Percentiles rank a stretch among this genome's conserved stretches.
Conservation (phyloP, 768 basidiomycete genomes). For the Hydnum rufescens region DNA sequence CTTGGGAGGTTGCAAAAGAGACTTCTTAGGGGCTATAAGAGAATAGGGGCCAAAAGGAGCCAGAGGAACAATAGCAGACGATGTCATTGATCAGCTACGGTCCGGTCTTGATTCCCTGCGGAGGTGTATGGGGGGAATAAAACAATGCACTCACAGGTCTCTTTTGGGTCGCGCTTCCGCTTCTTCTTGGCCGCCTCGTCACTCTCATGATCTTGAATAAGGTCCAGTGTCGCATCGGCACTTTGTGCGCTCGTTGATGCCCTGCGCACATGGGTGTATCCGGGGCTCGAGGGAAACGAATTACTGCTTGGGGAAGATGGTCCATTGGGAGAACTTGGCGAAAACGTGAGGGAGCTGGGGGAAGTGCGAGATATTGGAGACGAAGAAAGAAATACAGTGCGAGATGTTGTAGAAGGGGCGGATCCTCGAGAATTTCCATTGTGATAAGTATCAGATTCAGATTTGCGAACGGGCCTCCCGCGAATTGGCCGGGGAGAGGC, state of each 20-base stretch:
- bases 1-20: slow-evolving; percentile 69
- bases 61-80: slow-evolving; percentile 1
- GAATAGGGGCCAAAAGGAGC: not conserved
- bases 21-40: slow-evolving; percentile 52
- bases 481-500: not conserved
- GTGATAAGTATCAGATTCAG: not conserved
- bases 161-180: not conserved
- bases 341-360: not conserved
- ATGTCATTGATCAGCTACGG: not conserved
- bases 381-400: not conserved
- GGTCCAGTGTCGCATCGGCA: not conserved
- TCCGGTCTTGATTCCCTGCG: no score
- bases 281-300: not conserved
- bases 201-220: not conserved
- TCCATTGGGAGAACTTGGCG: not conserved
- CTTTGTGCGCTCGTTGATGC: not conserved
- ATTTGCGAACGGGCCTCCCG: not conserved
- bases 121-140: not conserved
- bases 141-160: not conserved
- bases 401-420: not conserved
- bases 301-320: not conserved
- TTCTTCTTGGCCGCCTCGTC: not conserved
- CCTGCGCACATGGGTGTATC: not conserved
- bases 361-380: not conserved
- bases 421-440: not conserved